These are phyloP conservation scores for Kwoniella newhampshirensis DNA, from an alignment of 768 basidiomycete species.

Conservation along the genomic window DNA sequence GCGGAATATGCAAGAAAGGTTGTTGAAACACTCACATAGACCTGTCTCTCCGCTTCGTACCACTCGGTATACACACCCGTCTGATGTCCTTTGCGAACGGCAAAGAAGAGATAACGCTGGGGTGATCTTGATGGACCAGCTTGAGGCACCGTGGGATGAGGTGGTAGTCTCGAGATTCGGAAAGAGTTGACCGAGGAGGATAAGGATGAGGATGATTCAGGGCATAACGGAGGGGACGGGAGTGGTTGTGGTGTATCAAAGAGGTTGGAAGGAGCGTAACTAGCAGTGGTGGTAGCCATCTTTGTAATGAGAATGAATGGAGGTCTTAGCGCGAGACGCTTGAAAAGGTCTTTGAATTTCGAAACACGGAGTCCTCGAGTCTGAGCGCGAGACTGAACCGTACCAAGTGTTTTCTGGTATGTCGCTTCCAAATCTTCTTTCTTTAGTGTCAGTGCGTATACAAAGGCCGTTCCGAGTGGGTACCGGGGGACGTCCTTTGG, in stretches of 20 bases:
- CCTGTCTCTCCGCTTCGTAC: conserved; percentile 38
- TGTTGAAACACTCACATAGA: conserved; percentile 35
- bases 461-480: no score
- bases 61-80: conserved; percentile 44
- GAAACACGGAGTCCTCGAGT: no score
- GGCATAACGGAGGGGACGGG: neutral
- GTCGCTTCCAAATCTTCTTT: no score
- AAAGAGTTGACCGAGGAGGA: neutral
- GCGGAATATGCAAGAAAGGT: no score
- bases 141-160: conserved; percentile 9
- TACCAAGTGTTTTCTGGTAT: no score
- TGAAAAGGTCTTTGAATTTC: no score
- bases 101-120: conserved; percentile 38
- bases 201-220: neutral
- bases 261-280: neutral
- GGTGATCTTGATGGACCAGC: conserved; percentile 17
- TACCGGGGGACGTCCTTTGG: no score
- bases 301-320: neutral
- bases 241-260: neutral
- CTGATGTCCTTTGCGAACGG: conserved; percentile 34
- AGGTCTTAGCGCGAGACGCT: no score
- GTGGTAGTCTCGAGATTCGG: conserved; percentile 19
- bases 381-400: no score
- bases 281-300: neutral
- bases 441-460: no score